These are phyloP conservation scores for Penicillium chermesinum DNA, from an alignment of 495 filamentous ascomycete species.

Conservation along the genomic window DNA sequence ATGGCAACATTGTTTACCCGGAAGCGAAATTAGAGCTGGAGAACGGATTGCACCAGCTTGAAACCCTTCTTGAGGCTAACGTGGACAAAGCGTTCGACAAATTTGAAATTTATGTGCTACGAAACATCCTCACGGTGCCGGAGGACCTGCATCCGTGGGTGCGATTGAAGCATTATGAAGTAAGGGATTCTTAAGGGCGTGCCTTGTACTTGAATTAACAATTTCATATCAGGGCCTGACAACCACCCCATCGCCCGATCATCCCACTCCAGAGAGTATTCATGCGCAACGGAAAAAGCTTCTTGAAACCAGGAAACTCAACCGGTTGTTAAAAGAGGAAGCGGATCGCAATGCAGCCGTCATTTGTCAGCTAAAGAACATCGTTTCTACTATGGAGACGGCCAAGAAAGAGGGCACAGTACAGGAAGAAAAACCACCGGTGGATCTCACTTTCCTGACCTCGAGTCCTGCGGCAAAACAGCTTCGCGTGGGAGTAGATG, in stretches of 20 bases:
- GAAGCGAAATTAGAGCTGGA: conserved; percentile 76
- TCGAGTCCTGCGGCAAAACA: conserved; percentile 39
- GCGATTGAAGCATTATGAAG: conserved; percentile 79
- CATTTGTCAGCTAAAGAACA: conserved; percentile 56
- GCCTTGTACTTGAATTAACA: conserved; percentile 12
- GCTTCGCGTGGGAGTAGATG: conserved; percentile 40
- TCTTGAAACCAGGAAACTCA: conserved; percentile 74
- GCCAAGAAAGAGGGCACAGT: conserved; percentile 21
- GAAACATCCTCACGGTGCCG: conserved; percentile 80
- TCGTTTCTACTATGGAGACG: conserved; percentile 39
- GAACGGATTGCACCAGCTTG: conserved; percentile 84
- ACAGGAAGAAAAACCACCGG: conserved; percentile 14
- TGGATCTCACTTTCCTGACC: conserved; percentile 52
- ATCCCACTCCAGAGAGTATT: conserved; percentile 60
- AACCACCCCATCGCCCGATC: conserved; percentile 28
- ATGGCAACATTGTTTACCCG: conserved; percentile 49
- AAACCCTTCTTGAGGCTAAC: conserved; percentile 82
- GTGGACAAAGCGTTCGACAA: conserved; percentile 76
- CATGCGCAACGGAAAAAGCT: conserved; percentile 68
- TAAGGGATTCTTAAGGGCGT: conserved; percentile 25
- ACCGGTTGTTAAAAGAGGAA: conserved; percentile 68
- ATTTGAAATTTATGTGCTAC: conserved; percentile 76
- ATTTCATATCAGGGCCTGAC: conserved; percentile 30
- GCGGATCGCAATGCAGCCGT: conserved; percentile 68
- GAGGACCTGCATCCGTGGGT: conserved; percentile 71